Evolutionary conservation across 163 green algal species (phyloP).

Genomic region (Scenedesmus sp.): DNA sequence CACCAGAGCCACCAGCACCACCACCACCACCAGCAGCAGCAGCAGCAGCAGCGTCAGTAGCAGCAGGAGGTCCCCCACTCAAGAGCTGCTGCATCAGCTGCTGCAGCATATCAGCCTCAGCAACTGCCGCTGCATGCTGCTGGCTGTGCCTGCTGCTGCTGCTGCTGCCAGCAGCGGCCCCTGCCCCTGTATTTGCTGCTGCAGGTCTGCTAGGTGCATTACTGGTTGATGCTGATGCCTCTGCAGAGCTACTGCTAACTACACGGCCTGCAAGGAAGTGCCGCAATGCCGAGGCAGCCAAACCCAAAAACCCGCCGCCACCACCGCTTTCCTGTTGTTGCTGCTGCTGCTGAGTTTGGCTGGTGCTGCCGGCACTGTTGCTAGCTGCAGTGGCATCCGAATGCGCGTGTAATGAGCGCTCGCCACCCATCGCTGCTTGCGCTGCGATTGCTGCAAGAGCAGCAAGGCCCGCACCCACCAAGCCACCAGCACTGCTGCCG

Average conservation of each 20-base stretch:
- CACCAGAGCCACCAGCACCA: neutral
- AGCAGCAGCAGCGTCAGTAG: neutral
- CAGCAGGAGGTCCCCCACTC: neutral
- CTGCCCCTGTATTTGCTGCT: neutral
- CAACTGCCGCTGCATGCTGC: neutral
- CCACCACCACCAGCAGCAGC: neutral
- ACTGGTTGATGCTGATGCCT: neutral
- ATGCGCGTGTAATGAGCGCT: neutral
- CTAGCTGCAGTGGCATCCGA: constrained; percentile 9
- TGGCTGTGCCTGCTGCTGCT: neutral
- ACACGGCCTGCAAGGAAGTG: neutral
- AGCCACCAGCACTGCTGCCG: neutral
- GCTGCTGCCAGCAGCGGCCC: neutral
- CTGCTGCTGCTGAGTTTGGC: neutral
- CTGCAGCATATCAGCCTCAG: constrained; percentile 5
- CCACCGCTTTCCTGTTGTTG: neutral
- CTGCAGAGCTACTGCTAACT: constrained; percentile 20
- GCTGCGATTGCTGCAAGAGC: constrained; percentile 25
- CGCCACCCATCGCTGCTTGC: neutral
- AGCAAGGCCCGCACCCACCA: constrained; percentile 25
- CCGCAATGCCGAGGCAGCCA: constrained; percentile 22
- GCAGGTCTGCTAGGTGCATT: neutral
- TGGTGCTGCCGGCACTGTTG: neutral
- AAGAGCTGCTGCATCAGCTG: constrained; percentile 18
- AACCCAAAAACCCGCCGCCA: neutral